phyloP scores from a whole-genome alignment of 768 basidiomycete genomes.

The Pilatotrama ljubarskyi region DNA sequence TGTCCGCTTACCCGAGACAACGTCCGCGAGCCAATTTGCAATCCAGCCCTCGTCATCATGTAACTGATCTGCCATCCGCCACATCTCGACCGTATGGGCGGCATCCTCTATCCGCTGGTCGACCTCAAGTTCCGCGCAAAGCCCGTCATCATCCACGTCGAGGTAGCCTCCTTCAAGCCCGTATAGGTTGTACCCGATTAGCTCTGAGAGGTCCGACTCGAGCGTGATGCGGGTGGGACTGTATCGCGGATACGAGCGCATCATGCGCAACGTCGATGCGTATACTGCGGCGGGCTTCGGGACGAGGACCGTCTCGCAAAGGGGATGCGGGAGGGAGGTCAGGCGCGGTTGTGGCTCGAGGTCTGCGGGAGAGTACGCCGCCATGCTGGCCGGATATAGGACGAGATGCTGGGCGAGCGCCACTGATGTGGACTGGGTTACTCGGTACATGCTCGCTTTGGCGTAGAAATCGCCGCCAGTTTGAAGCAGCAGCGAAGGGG shows the following conservation, averaged over 20 bases:
- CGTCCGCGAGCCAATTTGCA: conserved; percentile 33
- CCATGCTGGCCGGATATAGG: conserved; percentile 11
- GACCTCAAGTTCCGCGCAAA: conserved; percentile 24
- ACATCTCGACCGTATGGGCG: conserved; percentile 18
- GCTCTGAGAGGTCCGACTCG: conserved; percentile 36
- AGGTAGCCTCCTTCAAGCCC: conserved; percentile 33
- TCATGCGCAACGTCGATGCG: conserved; percentile 36
- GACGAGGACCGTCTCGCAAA: conserved; percentile 24
- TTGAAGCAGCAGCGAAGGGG: conserved; percentile 4
- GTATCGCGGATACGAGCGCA: conserved; percentile 29
- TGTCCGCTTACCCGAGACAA: conserved; percentile 10
- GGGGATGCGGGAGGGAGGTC: neutral
- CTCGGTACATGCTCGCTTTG: conserved; percentile 6
- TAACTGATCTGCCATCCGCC: conserved; percentile 24
- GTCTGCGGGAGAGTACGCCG: neutral
- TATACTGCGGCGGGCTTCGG: conserved; percentile 35
- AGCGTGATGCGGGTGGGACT: conserved; percentile 27
- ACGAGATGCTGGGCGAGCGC: conserved; percentile 14
- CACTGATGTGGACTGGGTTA: conserved; percentile 7
- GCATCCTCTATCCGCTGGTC: conserved; percentile 25
- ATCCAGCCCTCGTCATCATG: conserved; percentile 36
- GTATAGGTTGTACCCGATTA: conserved; percentile 37
- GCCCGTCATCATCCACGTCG: conserved; percentile 32
- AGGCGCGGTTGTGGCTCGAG: conserved; percentile 3
- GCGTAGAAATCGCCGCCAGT: conserved; percentile 17